Conservation (phyloP, 2,329 filamentous ascomycete genomes). For the Fusarium newnesense region DNA sequence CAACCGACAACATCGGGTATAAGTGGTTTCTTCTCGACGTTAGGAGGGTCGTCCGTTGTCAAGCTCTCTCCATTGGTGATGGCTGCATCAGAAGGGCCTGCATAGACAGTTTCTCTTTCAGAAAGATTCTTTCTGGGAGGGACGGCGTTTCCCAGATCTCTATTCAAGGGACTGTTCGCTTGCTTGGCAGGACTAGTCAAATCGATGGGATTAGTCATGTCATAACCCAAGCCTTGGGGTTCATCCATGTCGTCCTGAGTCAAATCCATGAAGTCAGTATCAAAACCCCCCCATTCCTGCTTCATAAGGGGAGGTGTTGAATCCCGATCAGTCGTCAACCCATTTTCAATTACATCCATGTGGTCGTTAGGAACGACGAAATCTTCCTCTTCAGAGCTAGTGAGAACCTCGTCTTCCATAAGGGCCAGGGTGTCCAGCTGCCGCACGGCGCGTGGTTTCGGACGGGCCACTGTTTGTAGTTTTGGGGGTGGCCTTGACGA, state of each 20-base stretch:
- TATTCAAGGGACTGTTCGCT: not conserved
- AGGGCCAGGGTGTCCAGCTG: not conserved
- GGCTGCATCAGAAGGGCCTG: not conserved
- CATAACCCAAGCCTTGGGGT: not conserved
- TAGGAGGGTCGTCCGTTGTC: not conserved
- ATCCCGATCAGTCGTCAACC: not conserved
- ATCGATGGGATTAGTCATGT: conserved; percentile 35
- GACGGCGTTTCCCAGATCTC: not conserved
- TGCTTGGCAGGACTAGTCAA: conserved; percentile 40
- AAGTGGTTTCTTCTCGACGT: not conserved
- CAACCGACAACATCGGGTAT: not conserved
- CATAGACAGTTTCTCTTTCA: not conserved
- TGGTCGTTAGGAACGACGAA: conserved; percentile 59
- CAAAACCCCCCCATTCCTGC: conserved; percentile 29
- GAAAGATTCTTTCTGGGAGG: not conserved
- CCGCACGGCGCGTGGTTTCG: conserved; percentile 7
- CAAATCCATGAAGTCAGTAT: conserved; percentile 43
- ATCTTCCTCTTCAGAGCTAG: conserved; percentile 60
- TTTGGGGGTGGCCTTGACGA: conserved; percentile 54
- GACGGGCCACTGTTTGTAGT: conserved; percentile 38
- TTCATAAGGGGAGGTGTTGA: conserved; percentile 25
- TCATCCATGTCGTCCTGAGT: conserved; percentile 43
- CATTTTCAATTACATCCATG: conserved; percentile 14
- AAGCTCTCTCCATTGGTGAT: not conserved
- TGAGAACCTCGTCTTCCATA: conserved; percentile 61